A percentile compares a stretch with the other conserved stretches of the same genome.
These are phyloP conservation scores for Candida tammaniensis DNA, from an alignment of 805 yeast species.

Conservation along the genomic window DNA sequence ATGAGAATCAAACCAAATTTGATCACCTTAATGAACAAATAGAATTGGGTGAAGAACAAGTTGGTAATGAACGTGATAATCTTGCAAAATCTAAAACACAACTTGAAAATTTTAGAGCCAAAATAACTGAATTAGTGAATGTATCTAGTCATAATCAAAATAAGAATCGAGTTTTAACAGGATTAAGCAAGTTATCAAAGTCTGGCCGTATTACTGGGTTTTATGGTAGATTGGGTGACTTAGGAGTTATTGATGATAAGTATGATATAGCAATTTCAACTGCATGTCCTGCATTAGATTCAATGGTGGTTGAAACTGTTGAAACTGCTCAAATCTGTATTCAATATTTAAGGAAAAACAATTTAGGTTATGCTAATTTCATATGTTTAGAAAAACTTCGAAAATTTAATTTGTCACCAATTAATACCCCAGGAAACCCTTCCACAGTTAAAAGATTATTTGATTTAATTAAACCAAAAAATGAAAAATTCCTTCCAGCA, in stretches of 20 bases:
- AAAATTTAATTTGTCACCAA: constrained; percentile 53
- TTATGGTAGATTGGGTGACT: constrained; percentile 85
- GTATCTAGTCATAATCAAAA: constrained; percentile 58
- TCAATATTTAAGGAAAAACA: constrained; percentile 75
- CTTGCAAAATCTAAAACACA: constrained; percentile 54
- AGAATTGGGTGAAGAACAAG: constrained; percentile 55
- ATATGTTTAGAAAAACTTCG: constrained; percentile 75
- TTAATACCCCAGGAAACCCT: constrained; percentile 63
- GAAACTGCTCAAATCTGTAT: constrained; percentile 63
- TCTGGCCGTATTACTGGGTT: constrained; percentile 85
- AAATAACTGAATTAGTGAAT: constrained; percentile 62
- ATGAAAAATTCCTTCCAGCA: constrained; percentile 74
- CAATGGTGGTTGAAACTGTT: constrained; percentile 84
- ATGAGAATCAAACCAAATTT: constrained; percentile 47
- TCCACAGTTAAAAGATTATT: constrained; percentile 74
- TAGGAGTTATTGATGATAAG: constrained; percentile 85
- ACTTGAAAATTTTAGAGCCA: constrained; percentile 55
- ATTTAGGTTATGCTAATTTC: constrained; percentile 86
- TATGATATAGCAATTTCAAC: constrained; percentile 95
- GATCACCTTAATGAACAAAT: constrained; percentile 53
- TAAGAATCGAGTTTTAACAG: constrained; percentile 69
- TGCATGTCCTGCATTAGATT: constrained; percentile 87
- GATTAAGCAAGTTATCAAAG: constrained; percentile 64
- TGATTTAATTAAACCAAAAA: constrained; percentile 72
- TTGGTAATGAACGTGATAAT: constrained; percentile 44